A percentile compares a stretch with the other conserved stretches of the same genome.
phyloP scores from a whole-genome alignment of 2,329 filamentous ascomycete genomes.

The Fusarium sp. region DNA sequence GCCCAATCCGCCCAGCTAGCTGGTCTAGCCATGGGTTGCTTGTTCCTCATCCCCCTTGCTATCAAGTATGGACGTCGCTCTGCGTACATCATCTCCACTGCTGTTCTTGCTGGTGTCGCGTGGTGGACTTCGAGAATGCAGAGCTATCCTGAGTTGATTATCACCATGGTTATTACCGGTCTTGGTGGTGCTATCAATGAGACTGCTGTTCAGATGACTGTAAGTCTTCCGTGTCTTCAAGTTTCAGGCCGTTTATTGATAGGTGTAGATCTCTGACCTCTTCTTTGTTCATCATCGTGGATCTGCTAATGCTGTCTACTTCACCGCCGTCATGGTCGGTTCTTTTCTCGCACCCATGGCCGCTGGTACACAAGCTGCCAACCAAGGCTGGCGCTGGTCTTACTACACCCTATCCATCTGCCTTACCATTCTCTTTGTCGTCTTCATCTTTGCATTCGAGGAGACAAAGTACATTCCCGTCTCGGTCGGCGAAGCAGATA shows the following conservation, averaged over 20 bases:
- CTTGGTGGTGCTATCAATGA: conserved; percentile 53
- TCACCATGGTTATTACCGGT: conserved; percentile 44
- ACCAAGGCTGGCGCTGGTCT: conserved; percentile 41
- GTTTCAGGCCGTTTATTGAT: background rate
- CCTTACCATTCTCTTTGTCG: conserved; percentile 33
- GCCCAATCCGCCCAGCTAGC: conserved; percentile 44
- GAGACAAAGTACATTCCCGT: conserved; percentile 46
- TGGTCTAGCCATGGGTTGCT: conserved; percentile 47
- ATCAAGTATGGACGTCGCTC: conserved; percentile 49
- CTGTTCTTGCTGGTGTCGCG: conserved; percentile 36
- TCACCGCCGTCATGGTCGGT: conserved; percentile 46
- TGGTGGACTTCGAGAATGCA: conserved; percentile 41
- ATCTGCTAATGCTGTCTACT: conserved; percentile 46
- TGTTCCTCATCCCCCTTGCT: conserved; percentile 49
- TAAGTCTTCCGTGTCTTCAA: background rate
- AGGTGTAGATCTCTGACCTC: conserved; percentile 43
- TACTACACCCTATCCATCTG: conserved; percentile 40
- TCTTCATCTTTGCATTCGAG: conserved; percentile 41
- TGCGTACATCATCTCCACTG: conserved; percentile 42
- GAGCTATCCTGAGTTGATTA: conserved; percentile 36
- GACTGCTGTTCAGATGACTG: conserved; percentile 51
- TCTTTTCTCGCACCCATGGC: conserved; percentile 46
- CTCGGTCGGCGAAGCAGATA: background rate
- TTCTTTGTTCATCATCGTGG: conserved; percentile 48
- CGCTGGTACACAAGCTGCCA: conserved; percentile 37